Evolutionary conservation across 768 basidiomycete genomes (phyloP).

Genomic region (Pisolithus tinctorius): DNA sequence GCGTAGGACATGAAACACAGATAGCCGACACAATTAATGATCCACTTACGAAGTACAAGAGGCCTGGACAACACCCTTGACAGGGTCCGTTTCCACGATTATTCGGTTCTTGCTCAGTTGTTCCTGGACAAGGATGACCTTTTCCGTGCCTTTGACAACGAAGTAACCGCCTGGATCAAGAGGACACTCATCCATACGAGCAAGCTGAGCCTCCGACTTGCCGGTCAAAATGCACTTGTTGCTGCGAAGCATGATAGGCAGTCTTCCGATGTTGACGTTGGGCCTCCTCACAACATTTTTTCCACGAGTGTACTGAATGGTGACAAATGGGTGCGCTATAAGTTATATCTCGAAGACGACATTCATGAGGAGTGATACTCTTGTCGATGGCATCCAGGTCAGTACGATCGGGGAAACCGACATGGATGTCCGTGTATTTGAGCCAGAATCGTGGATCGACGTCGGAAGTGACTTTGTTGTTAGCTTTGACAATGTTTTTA

Average conservation of each 20-base stretch:
- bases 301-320: slow-evolving; percentile 91
- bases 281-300: slow-evolving; percentile 77
- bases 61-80: slow-evolving; percentile 87
- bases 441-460: slow-evolving; percentile 96
- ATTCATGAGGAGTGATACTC: slow-evolving; percentile 92
- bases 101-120: slow-evolving; percentile 99
- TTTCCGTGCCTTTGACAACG: slow-evolving; percentile 98
- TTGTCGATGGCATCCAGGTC: slow-evolving; percentile 76
- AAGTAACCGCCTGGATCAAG: slow-evolving; percentile 99
- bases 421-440: slow-evolving; percentile 91
- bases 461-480: slow-evolving; percentile 91
- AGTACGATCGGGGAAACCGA: slow-evolving; percentile 86
- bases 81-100: slow-evolving; percentile 90
- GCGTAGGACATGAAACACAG: slow-evolving; percentile 7
- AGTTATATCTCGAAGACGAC: slow-evolving; percentile 89
- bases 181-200: slow-evolving; percentile 95
- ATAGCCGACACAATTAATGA: not conserved
- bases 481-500: slow-evolving; percentile 92
- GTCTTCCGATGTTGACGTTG: slow-evolving; percentile 81
- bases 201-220: slow-evolving; percentile 70
- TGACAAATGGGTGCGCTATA: slow-evolving; percentile 94
- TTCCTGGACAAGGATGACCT: slow-evolving; percentile 98
- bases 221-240: slow-evolving; percentile 90
- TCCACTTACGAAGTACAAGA: slow-evolving; percentile 87
- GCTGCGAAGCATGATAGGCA: slow-evolving; percentile 96